Evolutionary conservation across 805 yeast species (phyloP).

Genomic region (Geotrichum ghanense): DNA sequence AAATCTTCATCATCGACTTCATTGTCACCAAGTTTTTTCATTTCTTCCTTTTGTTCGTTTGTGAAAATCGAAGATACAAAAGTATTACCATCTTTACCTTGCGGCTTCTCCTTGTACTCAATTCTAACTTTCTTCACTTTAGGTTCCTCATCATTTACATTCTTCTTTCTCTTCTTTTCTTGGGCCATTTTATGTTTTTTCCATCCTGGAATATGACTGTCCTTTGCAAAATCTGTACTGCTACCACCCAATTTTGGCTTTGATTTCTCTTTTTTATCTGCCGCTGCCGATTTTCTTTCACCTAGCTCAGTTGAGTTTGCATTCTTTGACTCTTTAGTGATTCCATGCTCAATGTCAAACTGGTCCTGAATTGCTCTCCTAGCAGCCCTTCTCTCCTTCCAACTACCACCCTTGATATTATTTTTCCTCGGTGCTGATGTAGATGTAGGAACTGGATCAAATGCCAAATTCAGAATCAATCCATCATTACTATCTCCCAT

Average conservation of each 20-base stretch:
- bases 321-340: not conserved
- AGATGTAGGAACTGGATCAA: constrained; percentile 25
- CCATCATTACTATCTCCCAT: constrained; percentile 46
- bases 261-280: not conserved
- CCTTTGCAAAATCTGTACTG: not conserved
- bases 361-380: constrained; percentile 1
- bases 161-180: not conserved
- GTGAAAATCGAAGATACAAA: constrained; percentile 82
- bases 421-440: constrained; percentile 15
- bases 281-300: not conserved
- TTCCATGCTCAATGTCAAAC: not conserved
- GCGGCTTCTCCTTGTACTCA: constrained; percentile 1
- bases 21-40: constrained; percentile 27
- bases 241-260: not conserved
- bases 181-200: not conserved
- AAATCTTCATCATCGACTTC: constrained; percentile 30
- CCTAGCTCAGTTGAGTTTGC: not conserved
- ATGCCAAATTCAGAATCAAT: constrained; percentile 61
- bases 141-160: not conserved
- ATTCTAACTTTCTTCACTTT: constrained; percentile 1
- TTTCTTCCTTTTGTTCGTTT: constrained; percentile 41
- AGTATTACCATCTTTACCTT: constrained; percentile 31
- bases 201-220: not conserved
- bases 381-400: constrained; percentile 23
- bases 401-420: constrained; percentile 22